phyloP scores from a whole-genome alignment of 2,329 filamentous ascomycete species.

The Cordyceps tenuipes region DNA sequence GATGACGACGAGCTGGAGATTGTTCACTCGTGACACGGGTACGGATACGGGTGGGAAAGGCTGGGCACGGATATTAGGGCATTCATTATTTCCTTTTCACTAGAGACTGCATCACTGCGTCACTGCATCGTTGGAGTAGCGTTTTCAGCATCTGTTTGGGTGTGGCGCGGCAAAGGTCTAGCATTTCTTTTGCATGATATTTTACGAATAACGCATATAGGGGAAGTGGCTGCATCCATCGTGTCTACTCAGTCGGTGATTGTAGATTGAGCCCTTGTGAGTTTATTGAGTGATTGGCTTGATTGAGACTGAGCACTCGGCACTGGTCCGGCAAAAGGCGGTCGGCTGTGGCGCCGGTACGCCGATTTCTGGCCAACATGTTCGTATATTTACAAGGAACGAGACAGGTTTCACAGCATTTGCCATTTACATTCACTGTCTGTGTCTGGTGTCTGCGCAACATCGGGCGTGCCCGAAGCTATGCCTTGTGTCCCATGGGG shows the following conservation, averaged over 20 bases:
- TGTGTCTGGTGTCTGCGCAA: background rate
- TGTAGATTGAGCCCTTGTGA: no score
- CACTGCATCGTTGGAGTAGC: conserved; percentile 1
- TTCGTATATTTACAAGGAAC: background rate
- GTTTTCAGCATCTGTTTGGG: background rate
- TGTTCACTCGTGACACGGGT: conserved; percentile 23
- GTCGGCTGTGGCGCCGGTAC: background rate
- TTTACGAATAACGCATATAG: background rate
- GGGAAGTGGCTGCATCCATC: background rate
- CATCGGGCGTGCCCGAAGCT: background rate
- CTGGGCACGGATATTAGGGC: background rate
- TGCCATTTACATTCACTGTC: background rate
- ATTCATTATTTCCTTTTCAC: background rate
- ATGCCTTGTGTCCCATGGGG: background rate
- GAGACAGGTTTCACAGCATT: background rate
- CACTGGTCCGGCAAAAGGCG: background rate
- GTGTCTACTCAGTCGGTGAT: background rate
- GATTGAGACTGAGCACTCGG: background rate
- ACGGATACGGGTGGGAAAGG: background rate
- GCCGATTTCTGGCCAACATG: background rate
- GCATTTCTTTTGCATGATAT: conserved; percentile 9
- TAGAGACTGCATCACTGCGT: background rate
- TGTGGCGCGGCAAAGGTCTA: background rate
- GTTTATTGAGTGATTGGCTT: background rate
- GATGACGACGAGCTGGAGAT: conserved; percentile 45